phyloP scores from a whole-genome alignment of 306 rosid genomes.

The Cercis canadensis region DNA sequence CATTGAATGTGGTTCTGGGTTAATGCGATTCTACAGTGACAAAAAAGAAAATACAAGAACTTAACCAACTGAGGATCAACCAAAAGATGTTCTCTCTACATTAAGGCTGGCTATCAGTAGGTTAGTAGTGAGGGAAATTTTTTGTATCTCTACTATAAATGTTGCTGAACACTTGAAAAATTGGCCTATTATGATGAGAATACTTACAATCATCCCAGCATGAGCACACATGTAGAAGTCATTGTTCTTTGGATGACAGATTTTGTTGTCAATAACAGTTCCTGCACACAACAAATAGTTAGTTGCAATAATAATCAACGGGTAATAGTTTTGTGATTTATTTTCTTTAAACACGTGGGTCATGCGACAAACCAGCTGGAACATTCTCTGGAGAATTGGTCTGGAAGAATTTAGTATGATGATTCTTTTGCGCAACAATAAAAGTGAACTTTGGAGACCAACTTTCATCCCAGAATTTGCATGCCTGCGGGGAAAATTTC shows the following conservation, averaged over 20 bases:
- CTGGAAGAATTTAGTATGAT: slow-evolving; percentile 48
- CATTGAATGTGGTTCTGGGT: too few relatives aligned
- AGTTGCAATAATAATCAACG: background rate
- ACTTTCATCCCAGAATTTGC: slow-evolving; percentile 28
- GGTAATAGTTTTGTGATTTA: background rate
- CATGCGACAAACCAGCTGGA: slow-evolving; percentile 42
- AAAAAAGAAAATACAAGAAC: too few relatives aligned
- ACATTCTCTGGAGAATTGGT: slow-evolving; percentile 31
- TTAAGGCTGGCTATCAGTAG: background rate
- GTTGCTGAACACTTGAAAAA: too few relatives aligned
- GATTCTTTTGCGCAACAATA: slow-evolving; percentile 52
- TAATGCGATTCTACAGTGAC: too few relatives aligned
- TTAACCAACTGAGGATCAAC: too few relatives aligned
- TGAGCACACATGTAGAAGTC: slow-evolving; percentile 57
- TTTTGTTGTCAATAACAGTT: slow-evolving; percentile 41
- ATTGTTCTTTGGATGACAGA: slow-evolving; percentile 44
- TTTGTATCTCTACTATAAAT: too few relatives aligned
- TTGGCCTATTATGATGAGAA: background rate
- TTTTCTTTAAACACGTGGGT: background rate
- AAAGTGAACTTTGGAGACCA: slow-evolving; percentile 53
- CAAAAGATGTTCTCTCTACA: background rate
- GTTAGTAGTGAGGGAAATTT: too few relatives aligned
- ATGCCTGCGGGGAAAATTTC: slow-evolving; percentile 41
- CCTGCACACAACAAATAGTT: slow-evolving; percentile 33
- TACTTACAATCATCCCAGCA: slow-evolving; percentile 47